Evolutionary conservation across 2,329 filamentous ascomycete species (phyloP).

Genomic region (Fusarium illudens): DNA sequence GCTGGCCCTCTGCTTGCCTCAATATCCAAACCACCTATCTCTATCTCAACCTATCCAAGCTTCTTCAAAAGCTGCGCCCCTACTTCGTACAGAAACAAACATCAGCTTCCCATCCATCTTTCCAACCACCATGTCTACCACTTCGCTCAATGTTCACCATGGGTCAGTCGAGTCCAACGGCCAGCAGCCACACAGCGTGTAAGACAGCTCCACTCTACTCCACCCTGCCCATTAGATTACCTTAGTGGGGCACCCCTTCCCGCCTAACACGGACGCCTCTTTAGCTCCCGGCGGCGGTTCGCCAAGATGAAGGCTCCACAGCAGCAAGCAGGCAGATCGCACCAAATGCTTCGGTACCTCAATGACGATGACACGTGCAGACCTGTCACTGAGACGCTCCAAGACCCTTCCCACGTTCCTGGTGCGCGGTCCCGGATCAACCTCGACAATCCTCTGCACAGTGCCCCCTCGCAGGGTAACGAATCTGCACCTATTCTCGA

Average conservation of each 20-base stretch:
- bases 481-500: background rate
- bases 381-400: background rate
- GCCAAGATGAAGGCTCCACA: background rate
- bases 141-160: background rate
- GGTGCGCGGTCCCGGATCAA: background rate
- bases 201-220: background rate
- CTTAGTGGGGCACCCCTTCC: background rate
- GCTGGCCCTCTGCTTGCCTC: too few relatives aligned
- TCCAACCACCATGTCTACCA: background rate
- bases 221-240: too few relatives aligned
- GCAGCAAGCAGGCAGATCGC: background rate
- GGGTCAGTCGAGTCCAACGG: background rate
- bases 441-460: background rate
- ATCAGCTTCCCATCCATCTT: background rate
- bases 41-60: background rate
- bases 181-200: background rate
- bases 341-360: background rate
- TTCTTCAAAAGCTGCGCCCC: background rate
- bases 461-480: background rate
- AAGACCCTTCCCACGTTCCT: background rate
- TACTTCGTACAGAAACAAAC: background rate
- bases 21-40: background rate
- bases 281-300: background rate
- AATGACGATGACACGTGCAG: background rate
- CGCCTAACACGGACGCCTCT: background rate